Evolutionary conservation across 192 early-diverging fungal genomes (phyloP).

Genomic region (Coemansia sp.): DNA sequence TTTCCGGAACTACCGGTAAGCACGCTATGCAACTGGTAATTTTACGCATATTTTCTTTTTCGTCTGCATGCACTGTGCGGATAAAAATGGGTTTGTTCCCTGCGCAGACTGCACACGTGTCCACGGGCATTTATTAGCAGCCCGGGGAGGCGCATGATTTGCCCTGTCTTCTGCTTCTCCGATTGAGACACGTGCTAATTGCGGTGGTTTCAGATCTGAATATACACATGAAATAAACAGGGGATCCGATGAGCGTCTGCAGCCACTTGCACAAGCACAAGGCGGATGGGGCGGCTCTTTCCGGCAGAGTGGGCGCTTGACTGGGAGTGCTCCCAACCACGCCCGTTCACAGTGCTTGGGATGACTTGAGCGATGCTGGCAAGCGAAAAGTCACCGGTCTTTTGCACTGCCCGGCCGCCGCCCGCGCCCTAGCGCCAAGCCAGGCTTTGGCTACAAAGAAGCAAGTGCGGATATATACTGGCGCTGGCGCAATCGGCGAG

Average conservation of each 20-base stretch:
- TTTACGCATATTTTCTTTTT: not conserved
- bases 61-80: constrained; percentile 5
- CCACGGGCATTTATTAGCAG: constrained; percentile 1
- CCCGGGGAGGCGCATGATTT: not conserved
- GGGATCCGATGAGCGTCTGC: too few species aligned
- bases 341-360: not conserved
- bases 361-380: not conserved
- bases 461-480: not conserved
- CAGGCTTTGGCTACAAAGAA: not conserved
- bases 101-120: constrained; percentile 5
- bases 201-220: not conserved
- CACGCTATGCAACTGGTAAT: not conserved
- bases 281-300: too few species aligned
- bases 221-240: too few species aligned
- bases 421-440: not conserved
- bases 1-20: not conserved
- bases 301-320: not conserved
- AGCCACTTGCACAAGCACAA: too few species aligned
- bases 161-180: not conserved
- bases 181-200: not conserved
- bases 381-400: constrained; percentile 6
- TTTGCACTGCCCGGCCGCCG: not conserved
- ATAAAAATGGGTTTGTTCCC: constrained; percentile 8
- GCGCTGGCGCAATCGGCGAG: constrained; percentile 1
- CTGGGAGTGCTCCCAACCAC: not conserved